Evolutionary conservation across 225 moss, liverwort and hornwort genomes (phyloP), one percentile per base, ranked within the genome.

Genomic region (Physcomitrellopsis africana): DNA sequence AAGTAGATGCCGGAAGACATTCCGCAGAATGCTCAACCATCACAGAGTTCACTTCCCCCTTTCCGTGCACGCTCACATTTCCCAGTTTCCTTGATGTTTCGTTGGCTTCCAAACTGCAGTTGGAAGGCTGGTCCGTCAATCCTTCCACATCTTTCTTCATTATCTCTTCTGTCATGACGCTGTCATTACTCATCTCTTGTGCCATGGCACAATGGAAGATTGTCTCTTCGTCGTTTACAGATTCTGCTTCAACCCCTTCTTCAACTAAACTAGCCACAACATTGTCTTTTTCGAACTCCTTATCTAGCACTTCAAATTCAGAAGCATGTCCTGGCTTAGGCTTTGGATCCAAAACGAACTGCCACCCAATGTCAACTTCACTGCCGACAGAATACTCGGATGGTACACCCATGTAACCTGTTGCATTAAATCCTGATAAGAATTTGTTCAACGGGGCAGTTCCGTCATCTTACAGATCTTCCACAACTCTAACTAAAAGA

Each of bases 291-390:
- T 79, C 84, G n/a, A 84, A 65, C 29, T 61, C 77, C 73, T 69
- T 82, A 46, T 82, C 70, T 12, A 75, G 56, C 74, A 73, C 11
- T 67, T 48, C 64, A 53, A 51, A 49, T 72, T 85, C 80, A 63
- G 66, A 81, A 63, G 72, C 45, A 68, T 79, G 72, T 58, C 82
- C 85, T 67, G 83, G 65, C 65, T 88, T 92, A 15, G 85, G 89
- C 77, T 91, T 86, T 47, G 91, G 89, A 81, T 92, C 94, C 82
- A 94, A 76, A 51, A 96, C 82, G 58, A 94, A 83, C 69, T 96
- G 94, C 96, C 96, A 96, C 71, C 90, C 92, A 23, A 93, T 79
- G 73, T 95, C 95, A 60, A 93, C 82, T 62, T 91, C 91, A 76
- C 73, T 78, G 26, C 86, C 78, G 60, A 73, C 70, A 51, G 84